These are phyloP conservation scores for Poterioochromonas sp. DNA, from an alignment of 352 stramenopile species.

Conservation along the genomic window DNA sequence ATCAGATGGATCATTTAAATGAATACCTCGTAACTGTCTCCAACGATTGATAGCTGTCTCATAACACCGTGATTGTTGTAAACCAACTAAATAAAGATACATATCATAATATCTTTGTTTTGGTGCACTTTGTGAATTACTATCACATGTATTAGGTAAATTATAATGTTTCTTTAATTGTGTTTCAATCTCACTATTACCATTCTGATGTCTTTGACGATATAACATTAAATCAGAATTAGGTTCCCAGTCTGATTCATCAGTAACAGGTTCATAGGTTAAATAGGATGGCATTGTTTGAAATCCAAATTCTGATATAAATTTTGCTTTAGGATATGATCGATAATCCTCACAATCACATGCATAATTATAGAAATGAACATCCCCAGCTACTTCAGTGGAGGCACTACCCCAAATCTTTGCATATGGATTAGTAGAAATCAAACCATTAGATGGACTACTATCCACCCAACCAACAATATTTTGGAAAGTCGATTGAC, in stretches of 20 bases:
- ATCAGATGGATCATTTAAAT: not conserved
- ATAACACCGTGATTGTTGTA: not conserved
- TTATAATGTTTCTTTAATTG: not conserved
- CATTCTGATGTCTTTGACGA: not conserved
- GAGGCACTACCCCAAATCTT: conserved; percentile 14
- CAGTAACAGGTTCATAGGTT: not conserved
- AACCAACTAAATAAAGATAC: not conserved
- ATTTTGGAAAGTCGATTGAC: not conserved
- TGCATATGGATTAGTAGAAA: not conserved
- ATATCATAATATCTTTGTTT: not conserved
- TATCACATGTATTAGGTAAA: not conserved
- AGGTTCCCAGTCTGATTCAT: not conserved
- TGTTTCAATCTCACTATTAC: not conserved
- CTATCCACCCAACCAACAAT: not conserved
- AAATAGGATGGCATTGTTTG: conserved; percentile 1
- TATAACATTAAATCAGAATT: not conserved
- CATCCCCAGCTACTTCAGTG: not conserved
- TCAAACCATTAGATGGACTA: conserved; percentile 15
- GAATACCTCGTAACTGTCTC: not conserved
- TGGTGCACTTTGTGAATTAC: not conserved
- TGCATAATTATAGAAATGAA: conserved; percentile 13
- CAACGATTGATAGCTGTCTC: not conserved
- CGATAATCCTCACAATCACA: not conserved
- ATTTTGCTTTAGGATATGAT: not conserved
- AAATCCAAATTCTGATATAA: conserved; percentile 27